Evolutionary conservation across 345 rosid genomes (phyloP), one percentile per base, ranked within the genome.

Genomic region (Cardamine resedifolia): DNA sequence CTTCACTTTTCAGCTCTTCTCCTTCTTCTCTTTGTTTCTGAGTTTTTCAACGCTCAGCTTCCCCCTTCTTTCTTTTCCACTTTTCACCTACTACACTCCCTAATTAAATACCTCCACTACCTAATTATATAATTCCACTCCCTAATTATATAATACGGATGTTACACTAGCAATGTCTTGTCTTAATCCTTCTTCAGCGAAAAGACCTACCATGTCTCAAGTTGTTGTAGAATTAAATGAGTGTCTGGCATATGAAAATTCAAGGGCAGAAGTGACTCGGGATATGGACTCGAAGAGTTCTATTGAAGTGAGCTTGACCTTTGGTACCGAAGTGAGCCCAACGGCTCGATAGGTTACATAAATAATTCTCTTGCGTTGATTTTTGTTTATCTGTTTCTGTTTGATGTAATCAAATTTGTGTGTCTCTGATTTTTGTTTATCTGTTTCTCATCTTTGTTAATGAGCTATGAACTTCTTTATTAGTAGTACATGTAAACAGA

Each of bases 121-220:
- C n/a, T n/a, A n/a, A n/a, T n/a, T n/a, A n/a, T n/a, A n/a, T n/a
- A n/a, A n/a, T n/a, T n/a, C n/a, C n/a, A n/a, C n/a, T n/a, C n/a
- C n/a, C n/a, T n/a, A n/a, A n/a, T n/a, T n/a, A n/a, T n/a, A n/a
- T n/a, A n/a, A n/a, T n/a, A n/a, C n/a, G n/a, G n/a, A n/a, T n/a
- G n/a, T n/a, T n/a, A n/a, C n/a, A 10, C 33, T 75, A 60, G 79
- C 79, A 16, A 75, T 75, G 79, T 5, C 41, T 14, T 75, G 79
- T 68, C 21, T 75, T 10, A 51, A 67, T 59, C 79, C 48, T 50
- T 20, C 69, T 61, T 39, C 74, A 1, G 14, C 34, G 5, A 68
- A 56, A 60, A 49, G 78, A 51, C 78, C 78, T 3, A 58, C 66
- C 19, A 74, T 74, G 78, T 26, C 53, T 44, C 68, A 60, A 41